Evolutionary conservation across 2,329 filamentous ascomycete species (phyloP).

Genomic region (Clonostachys sp.): DNA sequence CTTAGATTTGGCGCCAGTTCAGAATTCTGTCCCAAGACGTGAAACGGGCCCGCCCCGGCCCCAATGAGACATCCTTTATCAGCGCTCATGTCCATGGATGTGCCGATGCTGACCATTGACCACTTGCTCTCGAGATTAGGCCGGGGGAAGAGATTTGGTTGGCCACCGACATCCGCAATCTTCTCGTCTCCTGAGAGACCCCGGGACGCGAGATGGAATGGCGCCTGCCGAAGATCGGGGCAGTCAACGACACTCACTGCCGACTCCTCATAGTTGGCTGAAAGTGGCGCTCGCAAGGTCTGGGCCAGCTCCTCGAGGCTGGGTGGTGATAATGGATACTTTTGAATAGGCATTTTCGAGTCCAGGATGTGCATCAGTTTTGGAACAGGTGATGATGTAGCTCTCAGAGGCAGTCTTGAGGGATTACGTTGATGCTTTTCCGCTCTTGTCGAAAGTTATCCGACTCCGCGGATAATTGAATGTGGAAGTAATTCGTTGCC

Average conservation of each 20-base stretch:
- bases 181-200: constrained; percentile 31
- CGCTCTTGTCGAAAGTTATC: too few relatives aligned
- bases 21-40: constrained; percentile 31
- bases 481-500: too few relatives aligned
- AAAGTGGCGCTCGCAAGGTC: constrained; percentile 9
- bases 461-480: too few relatives aligned
- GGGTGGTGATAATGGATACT: constrained; percentile 13
- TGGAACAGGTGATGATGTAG: too few relatives aligned
- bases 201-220: constrained; percentile 27
- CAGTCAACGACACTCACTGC: constrained; percentile 16
- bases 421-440: too few relatives aligned
- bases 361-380: too few relatives aligned
- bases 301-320: constrained; percentile 14
- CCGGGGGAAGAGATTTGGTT: constrained; percentile 28
- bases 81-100: constrained; percentile 25
- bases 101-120: constrained; percentile 19
- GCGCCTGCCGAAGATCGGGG: constrained; percentile 27
- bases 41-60: constrained; percentile 35
- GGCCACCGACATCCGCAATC: constrained; percentile 38
- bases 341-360: constrained; percentile 2
- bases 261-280: constrained; percentile 12
- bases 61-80: constrained; percentile 27
- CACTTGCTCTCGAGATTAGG: constrained; percentile 26
- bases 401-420: too few relatives aligned
- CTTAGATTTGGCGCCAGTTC: constrained; percentile 33